Evolutionary conservation across 176 grass and related monocot species (phyloP).

Genomic region (Phoenix dactylifera): DNA sequence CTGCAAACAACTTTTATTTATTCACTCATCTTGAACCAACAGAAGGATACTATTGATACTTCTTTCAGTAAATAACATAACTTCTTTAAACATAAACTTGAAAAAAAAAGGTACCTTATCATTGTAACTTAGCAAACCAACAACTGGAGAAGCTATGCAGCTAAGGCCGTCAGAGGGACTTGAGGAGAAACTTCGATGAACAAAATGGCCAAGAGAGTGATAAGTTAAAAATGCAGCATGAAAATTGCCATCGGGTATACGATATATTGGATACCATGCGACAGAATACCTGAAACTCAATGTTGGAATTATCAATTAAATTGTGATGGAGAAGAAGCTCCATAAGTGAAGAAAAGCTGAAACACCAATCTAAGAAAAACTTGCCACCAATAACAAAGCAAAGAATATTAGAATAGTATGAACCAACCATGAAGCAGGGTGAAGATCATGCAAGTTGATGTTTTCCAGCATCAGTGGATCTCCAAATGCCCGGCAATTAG

Average conservation of each 20-base stretch:
- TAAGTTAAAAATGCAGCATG: slow-evolving; percentile 87
- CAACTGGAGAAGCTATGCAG: slow-evolving; percentile 33
- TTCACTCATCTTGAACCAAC: no score
- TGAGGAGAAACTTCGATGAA: slow-evolving; percentile 16
- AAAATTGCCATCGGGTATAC: slow-evolving; percentile 78
- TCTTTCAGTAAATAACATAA: no score
- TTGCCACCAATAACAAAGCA: neutral
- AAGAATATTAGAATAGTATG: slow-evolving; percentile 7
- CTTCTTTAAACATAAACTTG: no score
- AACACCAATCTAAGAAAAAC: no score
- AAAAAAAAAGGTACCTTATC: slow-evolving; percentile 37
- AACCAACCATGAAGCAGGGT: slow-evolving; percentile 78
- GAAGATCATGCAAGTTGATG: slow-evolving; percentile 44
- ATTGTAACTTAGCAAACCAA: slow-evolving; percentile 72
- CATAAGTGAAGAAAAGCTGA: no score
- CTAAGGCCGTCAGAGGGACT: slow-evolving; percentile 2
- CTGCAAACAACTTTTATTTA: no score
- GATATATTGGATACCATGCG: slow-evolving; percentile 94
- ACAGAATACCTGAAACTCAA: slow-evolving; percentile 63
- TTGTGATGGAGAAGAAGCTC: no score
- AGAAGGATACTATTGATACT: no score
- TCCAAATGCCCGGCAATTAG: slow-evolving; percentile 42
- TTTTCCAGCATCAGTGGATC: slow-evolving; percentile 44
- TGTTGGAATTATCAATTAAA: no score
- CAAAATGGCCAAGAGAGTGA: slow-evolving; percentile 71